A percentile compares a stretch with the other conserved stretches of the same genome.
phyloP scores from a whole-genome alignment of 495 filamentous ascomycete genomes.

The Xylaria castorea region DNA sequence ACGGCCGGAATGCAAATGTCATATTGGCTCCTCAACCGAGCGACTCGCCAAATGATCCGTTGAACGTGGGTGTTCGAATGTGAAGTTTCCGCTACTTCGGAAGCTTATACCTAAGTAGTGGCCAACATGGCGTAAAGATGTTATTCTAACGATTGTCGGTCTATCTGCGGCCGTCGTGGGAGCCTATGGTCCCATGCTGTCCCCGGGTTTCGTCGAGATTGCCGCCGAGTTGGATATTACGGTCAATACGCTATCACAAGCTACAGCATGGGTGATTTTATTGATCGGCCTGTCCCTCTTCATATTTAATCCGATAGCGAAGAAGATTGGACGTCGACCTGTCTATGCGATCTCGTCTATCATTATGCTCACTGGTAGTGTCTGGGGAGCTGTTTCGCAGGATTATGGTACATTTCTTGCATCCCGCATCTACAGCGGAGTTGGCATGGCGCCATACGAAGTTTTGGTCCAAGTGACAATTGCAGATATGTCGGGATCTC shows the following conservation, averaged over 20 bases:
- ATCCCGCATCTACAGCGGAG: conserved; percentile 53
- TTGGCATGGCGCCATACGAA: conserved; percentile 66
- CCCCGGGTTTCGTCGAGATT: conserved; percentile 53
- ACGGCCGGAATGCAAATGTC: conserved; percentile 52
- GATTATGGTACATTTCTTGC: conserved; percentile 65
- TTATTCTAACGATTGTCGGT: conserved; percentile 60
- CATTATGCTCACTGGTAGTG: conserved; percentile 63
- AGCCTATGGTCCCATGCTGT: conserved; percentile 64
- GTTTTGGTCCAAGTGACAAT: conserved; percentile 64
- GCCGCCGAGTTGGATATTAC: conserved; percentile 45
- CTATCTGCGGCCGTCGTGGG: conserved; percentile 61
- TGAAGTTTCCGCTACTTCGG: neutral
- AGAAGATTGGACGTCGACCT: conserved; percentile 68
- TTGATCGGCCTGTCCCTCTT: conserved; percentile 52
- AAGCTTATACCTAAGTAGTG: conserved; percentile 46
- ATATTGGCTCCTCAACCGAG: conserved; percentile 63
- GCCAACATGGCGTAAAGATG: conserved; percentile 61
- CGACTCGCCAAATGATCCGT: conserved; percentile 61
- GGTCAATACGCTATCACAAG: conserved; percentile 42
- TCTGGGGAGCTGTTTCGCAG: conserved; percentile 66
- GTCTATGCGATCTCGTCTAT: conserved; percentile 65
- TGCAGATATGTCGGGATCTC: conserved; percentile 48
- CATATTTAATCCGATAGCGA: conserved; percentile 67
- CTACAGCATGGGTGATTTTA: conserved; percentile 48
- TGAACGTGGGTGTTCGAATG: conserved; percentile 47